phyloP scores from a whole-genome alignment of 495 filamentous ascomycete genomes.

The Glutinoglossum americanum region DNA sequence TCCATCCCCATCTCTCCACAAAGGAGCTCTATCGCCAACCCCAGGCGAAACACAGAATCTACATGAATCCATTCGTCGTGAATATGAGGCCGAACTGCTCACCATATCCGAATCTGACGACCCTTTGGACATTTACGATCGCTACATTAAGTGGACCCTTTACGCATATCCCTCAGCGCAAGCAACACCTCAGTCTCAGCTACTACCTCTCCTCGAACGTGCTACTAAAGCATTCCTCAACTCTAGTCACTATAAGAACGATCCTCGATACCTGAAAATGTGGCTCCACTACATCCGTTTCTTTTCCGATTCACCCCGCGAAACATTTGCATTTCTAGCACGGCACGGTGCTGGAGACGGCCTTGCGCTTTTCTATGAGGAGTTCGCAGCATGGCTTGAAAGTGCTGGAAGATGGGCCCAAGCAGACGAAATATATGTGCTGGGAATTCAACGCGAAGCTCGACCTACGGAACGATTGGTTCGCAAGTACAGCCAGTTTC shows the following conservation, averaged over 20 bases:
- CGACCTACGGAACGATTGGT: conserved; percentile 58
- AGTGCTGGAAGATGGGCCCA: conserved; percentile 67
- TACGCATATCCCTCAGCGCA: conserved; percentile 89
- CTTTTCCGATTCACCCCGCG: conserved; percentile 78
- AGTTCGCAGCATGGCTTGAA: conserved; percentile 86
- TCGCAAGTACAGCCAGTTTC: conserved; percentile 80
- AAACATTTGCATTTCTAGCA: conserved; percentile 77
- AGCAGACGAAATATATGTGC: conserved; percentile 77
- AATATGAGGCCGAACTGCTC: conserved; percentile 68
- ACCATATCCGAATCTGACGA: conserved; percentile 74
- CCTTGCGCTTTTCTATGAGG: conserved; percentile 89
- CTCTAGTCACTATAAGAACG: conserved; percentile 74
- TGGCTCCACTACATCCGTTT: conserved; percentile 89
- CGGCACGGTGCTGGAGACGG: conserved; percentile 73
- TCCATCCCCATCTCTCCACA: conserved; percentile 30
- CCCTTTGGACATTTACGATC: conserved; percentile 84
- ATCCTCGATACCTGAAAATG: conserved; percentile 74
- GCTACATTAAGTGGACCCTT: conserved; percentile 91
- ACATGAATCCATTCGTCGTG: conserved; percentile 55
- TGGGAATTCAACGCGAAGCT: conserved; percentile 75
- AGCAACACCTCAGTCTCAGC: conserved; percentile 70
- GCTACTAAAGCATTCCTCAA: conserved; percentile 79
- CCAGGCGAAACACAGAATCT: conserved; percentile 49
- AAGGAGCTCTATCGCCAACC: conserved; percentile 31
- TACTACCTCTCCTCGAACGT: conserved; percentile 75